These are phyloP conservation scores for Heritiera littoralis DNA, from an alignment of 345 rosid genomes.

Conservation along the genomic window DNA sequence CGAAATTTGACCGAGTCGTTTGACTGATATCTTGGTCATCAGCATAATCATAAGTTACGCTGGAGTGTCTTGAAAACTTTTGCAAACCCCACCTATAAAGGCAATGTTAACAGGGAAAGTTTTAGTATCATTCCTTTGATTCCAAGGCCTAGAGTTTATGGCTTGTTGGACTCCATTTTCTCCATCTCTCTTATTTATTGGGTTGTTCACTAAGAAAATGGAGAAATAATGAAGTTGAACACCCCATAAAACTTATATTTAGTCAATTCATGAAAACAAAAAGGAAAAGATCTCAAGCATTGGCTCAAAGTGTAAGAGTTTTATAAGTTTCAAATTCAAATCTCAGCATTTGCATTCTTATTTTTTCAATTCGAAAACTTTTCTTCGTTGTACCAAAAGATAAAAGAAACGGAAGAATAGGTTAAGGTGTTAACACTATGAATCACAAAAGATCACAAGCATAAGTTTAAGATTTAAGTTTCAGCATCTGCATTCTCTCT, in stretches of 20 bases:
- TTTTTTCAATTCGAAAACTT: no score
- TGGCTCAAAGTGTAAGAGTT: no score
- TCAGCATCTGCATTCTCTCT: no score
- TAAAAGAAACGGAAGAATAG: no score
- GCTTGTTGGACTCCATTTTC: constrained; percentile 27
- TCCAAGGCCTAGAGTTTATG: constrained; percentile 27
- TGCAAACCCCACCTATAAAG: background rate
- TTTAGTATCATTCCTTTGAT: background rate
- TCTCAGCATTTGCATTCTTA: no score
- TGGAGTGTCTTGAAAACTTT: background rate
- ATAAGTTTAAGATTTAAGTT: no score
- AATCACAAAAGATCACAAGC: no score
- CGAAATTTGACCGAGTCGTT: background rate
- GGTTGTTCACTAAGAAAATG: constrained; percentile 1
- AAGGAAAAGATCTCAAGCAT: no score
- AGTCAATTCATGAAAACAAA: background rate
- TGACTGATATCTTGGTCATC: background rate
- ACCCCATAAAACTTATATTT: background rate
- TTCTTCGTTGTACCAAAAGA: no score
- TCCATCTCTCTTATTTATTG: background rate
- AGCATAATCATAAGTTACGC: background rate
- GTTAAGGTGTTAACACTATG: no score
- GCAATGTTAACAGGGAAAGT: background rate
- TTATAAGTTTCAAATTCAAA: no score
- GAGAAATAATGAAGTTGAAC: background rate